Evolutionary conservation across 1,139 yeast genomes (phyloP).

Genomic region (Taphrina flavorubra): DNA sequence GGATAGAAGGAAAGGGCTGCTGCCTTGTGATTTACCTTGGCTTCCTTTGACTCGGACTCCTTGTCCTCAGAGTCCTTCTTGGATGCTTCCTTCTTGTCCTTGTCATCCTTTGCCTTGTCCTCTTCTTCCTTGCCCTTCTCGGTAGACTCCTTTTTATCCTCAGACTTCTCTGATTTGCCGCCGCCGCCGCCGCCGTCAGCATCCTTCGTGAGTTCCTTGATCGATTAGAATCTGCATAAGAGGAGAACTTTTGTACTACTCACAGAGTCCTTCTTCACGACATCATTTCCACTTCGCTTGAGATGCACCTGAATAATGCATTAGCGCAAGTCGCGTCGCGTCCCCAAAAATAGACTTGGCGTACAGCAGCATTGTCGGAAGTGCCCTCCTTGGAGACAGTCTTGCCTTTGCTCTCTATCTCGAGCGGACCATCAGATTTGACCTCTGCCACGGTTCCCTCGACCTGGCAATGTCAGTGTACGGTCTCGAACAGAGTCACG

Average conservation of each 20-base stretch:
- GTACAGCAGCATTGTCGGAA: conserved; percentile 33
- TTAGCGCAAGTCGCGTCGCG: conserved; percentile 13
- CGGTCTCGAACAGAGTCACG: neutral
- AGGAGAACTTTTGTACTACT: neutral
- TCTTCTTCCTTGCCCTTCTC: conserved; percentile 18
- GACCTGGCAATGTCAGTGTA: conserved; percentile 5
- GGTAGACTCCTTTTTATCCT: conserved; percentile 2
- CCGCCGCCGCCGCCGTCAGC: conserved; percentile 26
- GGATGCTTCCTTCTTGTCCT: conserved; percentile 12
- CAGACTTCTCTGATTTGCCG: conserved; percentile 1
- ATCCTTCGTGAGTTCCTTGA: conserved; percentile 37
- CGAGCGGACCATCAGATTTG: conserved; percentile 38
- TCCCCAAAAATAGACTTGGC: neutral
- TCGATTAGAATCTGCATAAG: neutral
- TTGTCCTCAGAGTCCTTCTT: conserved; percentile 12
- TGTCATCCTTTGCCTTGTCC: conserved; percentile 13
- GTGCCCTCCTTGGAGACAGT: conserved; percentile 38
- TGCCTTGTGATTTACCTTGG: neutral
- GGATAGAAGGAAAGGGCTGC: neutral
- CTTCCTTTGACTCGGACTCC: conserved; percentile 18
- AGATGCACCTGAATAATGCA: conserved; percentile 29
- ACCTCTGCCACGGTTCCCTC: conserved; percentile 38
- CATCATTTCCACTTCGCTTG: conserved; percentile 38
- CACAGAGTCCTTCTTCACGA: conserved; percentile 38
- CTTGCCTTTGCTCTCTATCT: conserved; percentile 39